Base-by-base conservation (phyloP, 1,284 basidiomycete species). In the Ceratobasidium sp. region DNA sequence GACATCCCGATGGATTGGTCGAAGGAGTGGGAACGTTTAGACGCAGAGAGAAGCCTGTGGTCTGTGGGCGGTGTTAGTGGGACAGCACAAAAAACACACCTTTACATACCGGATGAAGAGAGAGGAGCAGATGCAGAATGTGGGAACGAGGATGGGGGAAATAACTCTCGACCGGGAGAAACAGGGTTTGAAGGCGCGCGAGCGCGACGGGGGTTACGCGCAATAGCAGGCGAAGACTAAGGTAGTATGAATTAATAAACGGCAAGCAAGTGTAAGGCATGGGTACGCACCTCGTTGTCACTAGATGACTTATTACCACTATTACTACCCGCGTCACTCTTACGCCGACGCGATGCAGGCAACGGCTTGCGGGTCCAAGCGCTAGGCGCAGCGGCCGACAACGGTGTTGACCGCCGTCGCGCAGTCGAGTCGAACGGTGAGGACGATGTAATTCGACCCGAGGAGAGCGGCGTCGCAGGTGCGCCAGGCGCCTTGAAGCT, bases 381-480 rank as follows among this genome's bases (percentile, higher is more conserved):
- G 3, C 92, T 93, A 0, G 93, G 93, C 0, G 92, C 90, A 23
- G 82, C 84, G 30, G 70, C 75, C 85, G 85, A n/a, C 80, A 82
- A 4, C 92, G 83, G 91, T 0, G 89, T 89, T 10, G 90, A 87
- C 35, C 92, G 88, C 82, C 93, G 91, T 74, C 93, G 85, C 38
- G 87, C 85, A 62, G 90, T 88, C 0, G 87, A 87, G 81, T 94
- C 93, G 80, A 94, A 92, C 4, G 90, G 89, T 0, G 91, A 90
- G 1, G 76, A 35, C 10, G 76, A 66, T 33, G 46, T 48, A 20
- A 27, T 85, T 83, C 67, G 84, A 84, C 70, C 80, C 44, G 44
- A 52, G 83, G 66, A 35, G 20, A 70, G 80, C 16, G 90, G 89
- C 18, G 89, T 89, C 79, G 86, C 85, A 38, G 88, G 88, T 41